phyloP scores from a whole-genome alignment of 2,329 filamentous ascomycete genomes.

The Rhynchosporium secalis region DNA sequence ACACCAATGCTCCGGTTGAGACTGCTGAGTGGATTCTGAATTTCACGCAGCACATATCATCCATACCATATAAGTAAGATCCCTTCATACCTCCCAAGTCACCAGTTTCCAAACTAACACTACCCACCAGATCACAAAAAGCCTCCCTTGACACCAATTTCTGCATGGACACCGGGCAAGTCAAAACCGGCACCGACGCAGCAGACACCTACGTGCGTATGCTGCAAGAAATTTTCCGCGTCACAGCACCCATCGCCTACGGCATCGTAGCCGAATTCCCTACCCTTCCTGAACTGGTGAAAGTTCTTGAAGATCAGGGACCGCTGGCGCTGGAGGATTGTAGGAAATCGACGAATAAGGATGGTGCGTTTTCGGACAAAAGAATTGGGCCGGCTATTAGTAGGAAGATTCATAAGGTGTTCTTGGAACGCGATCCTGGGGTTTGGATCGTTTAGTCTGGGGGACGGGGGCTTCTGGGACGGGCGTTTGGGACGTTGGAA shows the following conservation, averaged over 20 bases:
- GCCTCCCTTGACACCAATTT: constrained; percentile 60
- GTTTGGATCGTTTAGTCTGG: constrained; percentile 5
- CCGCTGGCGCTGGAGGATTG: constrained; percentile 63
- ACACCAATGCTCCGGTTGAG: constrained; percentile 60
- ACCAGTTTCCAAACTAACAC: constrained; percentile 32
- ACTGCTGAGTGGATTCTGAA: constrained; percentile 71
- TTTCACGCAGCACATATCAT: constrained; percentile 79
- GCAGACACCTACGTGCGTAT: constrained; percentile 71
- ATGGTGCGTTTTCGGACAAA: constrained; percentile 55
- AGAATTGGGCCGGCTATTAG: constrained; percentile 59
- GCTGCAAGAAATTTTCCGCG: constrained; percentile 71
- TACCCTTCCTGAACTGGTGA: constrained; percentile 57
- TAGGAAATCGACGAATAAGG: constrained; percentile 55
- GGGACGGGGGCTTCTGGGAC: no score
- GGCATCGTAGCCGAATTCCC: constrained; percentile 64
- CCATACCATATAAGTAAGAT: constrained; percentile 65
- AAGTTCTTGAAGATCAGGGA: constrained; percentile 57
- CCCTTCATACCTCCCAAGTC: not conserved
- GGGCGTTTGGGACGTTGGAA: no score
- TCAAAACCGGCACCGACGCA: constrained; percentile 65
- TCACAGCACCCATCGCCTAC: constrained; percentile 71
- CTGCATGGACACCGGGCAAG: constrained; percentile 78
- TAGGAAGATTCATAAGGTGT: constrained; percentile 59
- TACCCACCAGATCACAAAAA: constrained; percentile 40
- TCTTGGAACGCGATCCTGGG: constrained; percentile 53